Conservation (phyloP, 305 asterid species). For the Fraxinus sp. region DNA sequence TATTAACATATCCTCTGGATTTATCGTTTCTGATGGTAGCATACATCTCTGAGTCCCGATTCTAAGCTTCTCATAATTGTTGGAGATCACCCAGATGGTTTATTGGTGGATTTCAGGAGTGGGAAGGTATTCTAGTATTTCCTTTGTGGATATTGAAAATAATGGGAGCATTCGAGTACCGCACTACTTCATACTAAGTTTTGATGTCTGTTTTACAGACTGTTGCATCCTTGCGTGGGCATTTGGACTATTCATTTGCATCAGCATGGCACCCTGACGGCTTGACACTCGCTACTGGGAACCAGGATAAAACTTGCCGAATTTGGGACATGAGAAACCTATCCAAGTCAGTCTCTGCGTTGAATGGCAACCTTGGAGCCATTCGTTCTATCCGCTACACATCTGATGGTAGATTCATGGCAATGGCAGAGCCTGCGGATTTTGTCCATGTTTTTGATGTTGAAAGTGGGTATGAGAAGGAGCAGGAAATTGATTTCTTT, state of each 20-base stretch:
- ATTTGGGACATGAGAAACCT: slow-evolving; percentile 70
- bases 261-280: slow-evolving; percentile 87
- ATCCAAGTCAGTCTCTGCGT: slow-evolving; percentile 44
- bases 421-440: slow-evolving; percentile 85
- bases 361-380: slow-evolving; percentile 75
- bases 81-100: slow-evolving; percentile 71
- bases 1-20: slow-evolving; percentile 6
- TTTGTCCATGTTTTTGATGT: slow-evolving; percentile 71
- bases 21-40: slow-evolving; percentile 47
- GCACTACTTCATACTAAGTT: neutral
- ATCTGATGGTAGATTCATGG: slow-evolving; percentile 67
- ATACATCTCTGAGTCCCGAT: slow-evolving; percentile 80
- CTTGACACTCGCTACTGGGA: slow-evolving; percentile 71
- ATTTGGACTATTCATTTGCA: slow-evolving; percentile 68
- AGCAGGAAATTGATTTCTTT: slow-evolving; percentile 80
- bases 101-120: slow-evolving; percentile 65
- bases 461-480: slow-evolving; percentile 56
- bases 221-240: slow-evolving; percentile 53
- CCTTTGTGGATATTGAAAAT: slow-evolving; percentile 3
- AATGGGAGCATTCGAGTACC: neutral
- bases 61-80: slow-evolving; percentile 69
- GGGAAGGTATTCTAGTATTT: slow-evolving; percentile 55
- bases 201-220: slow-evolving; percentile 33
- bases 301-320: slow-evolving; percentile 72
- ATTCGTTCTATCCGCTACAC: slow-evolving; percentile 65